Base-by-base conservation (phyloP, 805 yeast species). In the Limtongozyma cylindracea region DNA sequence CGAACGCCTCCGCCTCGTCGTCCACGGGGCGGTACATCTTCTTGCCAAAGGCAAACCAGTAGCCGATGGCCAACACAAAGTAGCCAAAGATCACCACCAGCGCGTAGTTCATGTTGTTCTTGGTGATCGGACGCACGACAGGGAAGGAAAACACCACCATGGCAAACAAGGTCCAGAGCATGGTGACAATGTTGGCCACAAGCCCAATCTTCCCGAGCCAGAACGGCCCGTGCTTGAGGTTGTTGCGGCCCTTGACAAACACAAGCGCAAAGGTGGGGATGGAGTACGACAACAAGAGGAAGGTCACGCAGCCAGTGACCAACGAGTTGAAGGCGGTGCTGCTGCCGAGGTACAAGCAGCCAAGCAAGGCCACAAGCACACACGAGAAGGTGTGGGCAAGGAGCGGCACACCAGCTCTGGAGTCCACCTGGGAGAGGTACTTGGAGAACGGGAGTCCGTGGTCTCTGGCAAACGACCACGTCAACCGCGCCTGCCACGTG, bases 401-500 rank as follows among this genome's bases (percentile, higher is more conserved):
- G 20, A 49, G 32, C 11, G 55, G 55, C 10, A 49, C 45, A 8
- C 50, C 49, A 24, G 39, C 27, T 26, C 42, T 45, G 15, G 49
- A 47, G 35, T 47, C 45, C 12, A 49, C 39, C 16, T 38, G 34
- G n/a, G 46, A 31, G 31, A 45, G 44, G 30, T 41, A 38, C 31
- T 44, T 45, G 28, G 53, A 46, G 21, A 36, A 41, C n/a, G 55
- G 55, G 31, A 49, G 41, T 8, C 54, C 55, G 25, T 45, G 42
- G 39, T 49, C 54, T 39, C 55, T 43, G 21, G 49, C 39, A 32
- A 49, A 49, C 8, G 52, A 44, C 53, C 53, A 49, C 30, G 53
- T 46, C 27, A 49, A 36, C 35, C 55, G 39, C 13, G 53, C 45
- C 38, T 49, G 54, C 53, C 53, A 49, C 12, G 54, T 49, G 34